These are phyloP conservation scores for Fusarium albidum DNA, from an alignment of 2,329 filamentous ascomycete genomes.

Conservation along the genomic window DNA sequence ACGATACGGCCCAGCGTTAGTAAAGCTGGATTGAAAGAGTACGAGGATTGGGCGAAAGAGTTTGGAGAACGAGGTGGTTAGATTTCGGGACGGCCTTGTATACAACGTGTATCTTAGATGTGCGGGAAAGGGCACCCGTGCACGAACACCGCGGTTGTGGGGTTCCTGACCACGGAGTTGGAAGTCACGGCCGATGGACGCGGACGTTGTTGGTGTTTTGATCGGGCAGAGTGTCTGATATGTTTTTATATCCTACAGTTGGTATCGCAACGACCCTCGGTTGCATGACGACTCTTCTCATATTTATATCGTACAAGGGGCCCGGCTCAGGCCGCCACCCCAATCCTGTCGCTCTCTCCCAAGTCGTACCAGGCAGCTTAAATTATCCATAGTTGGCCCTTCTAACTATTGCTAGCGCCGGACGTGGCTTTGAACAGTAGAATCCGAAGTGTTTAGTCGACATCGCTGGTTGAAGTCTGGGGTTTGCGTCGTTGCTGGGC, in stretches of 20 bases:
- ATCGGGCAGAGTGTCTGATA: constrained; percentile 21
- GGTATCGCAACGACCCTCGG: constrained; percentile 22
- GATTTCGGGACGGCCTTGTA: constrained; percentile 18
- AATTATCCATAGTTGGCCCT: constrained; percentile 6
- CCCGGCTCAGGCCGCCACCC: constrained; percentile 7
- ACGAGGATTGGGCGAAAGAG: constrained; percentile 92
- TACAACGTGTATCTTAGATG: constrained; percentile 25
- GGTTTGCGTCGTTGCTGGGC: constrained; percentile 28
- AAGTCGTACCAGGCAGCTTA: background rate
- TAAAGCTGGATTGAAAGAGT: constrained; percentile 82
- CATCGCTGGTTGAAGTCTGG: constrained; percentile 24
- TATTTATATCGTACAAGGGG: constrained; percentile 34
- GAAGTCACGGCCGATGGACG: constrained; percentile 9
- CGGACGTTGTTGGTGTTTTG: constrained; percentile 12
- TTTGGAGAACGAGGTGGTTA: constrained; percentile 92
- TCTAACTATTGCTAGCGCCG: background rate
- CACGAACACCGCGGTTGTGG: constrained; percentile 9
- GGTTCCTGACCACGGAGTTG: background rate
- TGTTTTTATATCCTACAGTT: constrained; percentile 37
- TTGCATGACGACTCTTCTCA: constrained; percentile 14
- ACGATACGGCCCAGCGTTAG: constrained; percentile 93
- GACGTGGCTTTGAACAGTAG: constrained; percentile 10
- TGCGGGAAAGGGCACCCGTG: constrained; percentile 1
- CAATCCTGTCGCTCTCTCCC: background rate
- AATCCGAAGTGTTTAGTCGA: constrained; percentile 18